Conservation (phyloP, 78 protist species). For the Carpediemonas membranifera region DNA sequence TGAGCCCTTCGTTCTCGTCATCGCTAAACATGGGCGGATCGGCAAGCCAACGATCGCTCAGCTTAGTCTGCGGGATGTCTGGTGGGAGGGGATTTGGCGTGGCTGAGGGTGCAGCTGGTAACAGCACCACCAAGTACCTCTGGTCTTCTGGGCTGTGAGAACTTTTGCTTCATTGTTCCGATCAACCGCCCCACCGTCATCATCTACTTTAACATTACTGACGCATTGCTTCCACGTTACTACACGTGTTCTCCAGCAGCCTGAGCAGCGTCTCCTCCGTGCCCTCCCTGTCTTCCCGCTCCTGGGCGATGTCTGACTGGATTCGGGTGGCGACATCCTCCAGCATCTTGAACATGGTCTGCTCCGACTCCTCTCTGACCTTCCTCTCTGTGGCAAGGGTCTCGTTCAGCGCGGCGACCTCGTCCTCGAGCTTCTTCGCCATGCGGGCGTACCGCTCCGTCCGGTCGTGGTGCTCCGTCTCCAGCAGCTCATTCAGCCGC, state of each 20-base stretch:
- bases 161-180: too few species aligned
- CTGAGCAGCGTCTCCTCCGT: slow-evolving; percentile 31
- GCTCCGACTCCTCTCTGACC: slow-evolving; percentile 24
- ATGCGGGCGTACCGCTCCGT: slow-evolving; percentile 8
- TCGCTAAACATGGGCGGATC: too few species aligned
- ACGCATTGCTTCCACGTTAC: slow-evolving; percentile 7
- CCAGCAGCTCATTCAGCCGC: neutral
- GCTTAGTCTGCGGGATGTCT: too few species aligned
- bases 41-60: too few species aligned
- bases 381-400: slow-evolving; percentile 18
- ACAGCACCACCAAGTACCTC: too few species aligned
- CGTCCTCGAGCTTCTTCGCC: slow-evolving; percentile 11
- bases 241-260: slow-evolving; percentile 30
- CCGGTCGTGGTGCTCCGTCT: neutral
- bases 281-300: slow-evolving; percentile 21
- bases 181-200: too few species aligned
- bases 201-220: too few species aligned
- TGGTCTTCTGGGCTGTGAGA: too few species aligned
- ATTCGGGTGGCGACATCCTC: slow-evolving; percentile 22
- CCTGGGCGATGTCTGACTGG: slow-evolving; percentile 12
- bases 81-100: too few species aligned
- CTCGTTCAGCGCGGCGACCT: slow-evolving; percentile 1
- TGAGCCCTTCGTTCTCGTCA: too few species aligned
- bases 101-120: too few species aligned
- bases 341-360: slow-evolving; percentile 12